Conservation (phyloP, 139 green algal genomes). For the Picochlorum sp. region DNA sequence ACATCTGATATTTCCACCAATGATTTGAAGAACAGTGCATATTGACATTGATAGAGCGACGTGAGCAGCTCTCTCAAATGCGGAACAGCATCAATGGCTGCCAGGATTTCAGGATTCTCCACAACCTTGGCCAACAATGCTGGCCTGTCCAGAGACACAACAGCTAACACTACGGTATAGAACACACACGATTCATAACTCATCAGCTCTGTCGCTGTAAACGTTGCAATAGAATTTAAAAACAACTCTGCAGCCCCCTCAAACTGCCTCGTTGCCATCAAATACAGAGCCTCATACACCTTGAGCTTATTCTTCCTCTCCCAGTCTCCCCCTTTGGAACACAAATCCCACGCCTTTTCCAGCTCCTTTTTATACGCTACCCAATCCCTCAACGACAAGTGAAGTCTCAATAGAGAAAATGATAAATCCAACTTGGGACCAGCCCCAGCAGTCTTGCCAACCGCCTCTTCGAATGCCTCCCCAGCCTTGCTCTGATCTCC, state of each 20-base stretch:
- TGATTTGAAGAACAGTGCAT: constrained; percentile 81
- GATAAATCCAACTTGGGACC: constrained; percentile 91
- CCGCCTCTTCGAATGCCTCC: constrained; percentile 60
- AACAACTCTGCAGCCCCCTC: constrained; percentile 77
- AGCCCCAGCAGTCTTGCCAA: constrained; percentile 80
- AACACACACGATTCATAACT: constrained; percentile 79
- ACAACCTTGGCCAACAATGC: constrained; percentile 65
- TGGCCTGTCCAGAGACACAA: constrained; percentile 64
- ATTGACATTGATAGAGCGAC: constrained; percentile 85
- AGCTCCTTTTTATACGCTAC: constrained; percentile 59
- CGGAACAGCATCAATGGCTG: constrained; percentile 78
- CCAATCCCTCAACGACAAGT: constrained; percentile 75
- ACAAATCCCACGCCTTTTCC: constrained; percentile 56
- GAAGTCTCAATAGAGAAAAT: constrained; percentile 77
- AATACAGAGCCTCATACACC: constrained; percentile 92
- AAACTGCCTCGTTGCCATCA: constrained; percentile 79
- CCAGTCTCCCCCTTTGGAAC: constrained; percentile 91
- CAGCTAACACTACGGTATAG: constrained; percentile 77
- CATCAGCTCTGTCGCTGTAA: constrained; percentile 92
- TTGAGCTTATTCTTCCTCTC: constrained; percentile 99
- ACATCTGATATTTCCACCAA: constrained; percentile 55
- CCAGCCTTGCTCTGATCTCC: constrained; percentile 64
- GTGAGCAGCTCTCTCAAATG: constrained; percentile 73
- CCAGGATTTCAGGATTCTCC: constrained; percentile 89
- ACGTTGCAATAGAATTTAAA: constrained; percentile 92